Conservation (phyloP, 1,284 basidiomycete species). For the Cystobasidium slooffiae region DNA sequence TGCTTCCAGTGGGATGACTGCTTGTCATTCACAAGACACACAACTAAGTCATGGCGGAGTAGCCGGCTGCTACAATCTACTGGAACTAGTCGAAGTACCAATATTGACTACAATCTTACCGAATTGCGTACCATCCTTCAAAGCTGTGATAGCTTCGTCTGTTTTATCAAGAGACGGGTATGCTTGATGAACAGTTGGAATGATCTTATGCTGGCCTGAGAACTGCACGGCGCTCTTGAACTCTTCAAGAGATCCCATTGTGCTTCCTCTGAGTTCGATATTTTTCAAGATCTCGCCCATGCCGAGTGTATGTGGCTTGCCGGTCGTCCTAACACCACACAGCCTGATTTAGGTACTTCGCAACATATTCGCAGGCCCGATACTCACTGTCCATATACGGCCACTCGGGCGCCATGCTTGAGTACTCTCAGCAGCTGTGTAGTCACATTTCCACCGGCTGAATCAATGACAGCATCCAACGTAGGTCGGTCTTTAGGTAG, state of each 20-base stretch:
- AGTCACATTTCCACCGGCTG: conserved; percentile 76
- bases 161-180: conserved; percentile 70
- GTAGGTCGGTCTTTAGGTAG: conserved; percentile 61
- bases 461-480: conserved; percentile 77
- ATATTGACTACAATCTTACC: conserved; percentile 71
- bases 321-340: conserved; percentile 66
- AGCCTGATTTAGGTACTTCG: conserved; percentile 20
- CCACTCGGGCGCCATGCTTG: conserved; percentile 65
- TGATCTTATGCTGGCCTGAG: conserved; percentile 68
- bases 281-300: conserved; percentile 82
- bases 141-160: conserved; percentile 69
- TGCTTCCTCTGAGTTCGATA: conserved; percentile 71
- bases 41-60: not conserved
- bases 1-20: too few species aligned
- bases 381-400: conserved; percentile 42
- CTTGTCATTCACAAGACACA: too few species aligned
- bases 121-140: conserved; percentile 69
- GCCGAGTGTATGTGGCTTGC: conserved; percentile 66
- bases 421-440: conserved; percentile 65
- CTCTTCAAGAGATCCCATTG: conserved; percentile 82
- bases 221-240: conserved; percentile 73
- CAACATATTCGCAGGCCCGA: conserved; percentile 67
- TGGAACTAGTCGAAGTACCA: not conserved
- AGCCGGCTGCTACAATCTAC: not conserved
- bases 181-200: conserved; percentile 74